Base-by-base conservation (phyloP, 805 yeast genomes). In the Saccharomyces kudriavzevii region DNA sequence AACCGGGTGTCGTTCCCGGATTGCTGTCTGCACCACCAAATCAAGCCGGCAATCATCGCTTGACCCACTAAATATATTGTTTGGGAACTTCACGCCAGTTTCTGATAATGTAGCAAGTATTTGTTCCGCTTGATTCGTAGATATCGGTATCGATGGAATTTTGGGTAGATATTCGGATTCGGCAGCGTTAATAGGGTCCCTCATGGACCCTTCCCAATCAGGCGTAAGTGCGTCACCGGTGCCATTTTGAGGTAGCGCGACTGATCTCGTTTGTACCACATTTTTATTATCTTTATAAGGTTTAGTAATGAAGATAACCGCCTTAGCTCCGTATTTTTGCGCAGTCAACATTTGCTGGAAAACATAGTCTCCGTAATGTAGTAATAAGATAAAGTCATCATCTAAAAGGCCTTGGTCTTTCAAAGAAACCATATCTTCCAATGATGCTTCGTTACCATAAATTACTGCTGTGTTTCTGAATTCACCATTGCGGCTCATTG, bases 161-260 rank as follows among this genome's bases (percentile, higher is more conserved):
- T 81, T 77, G 1, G 96, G 87, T 1, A 87, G 74, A 43, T 80
- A 73, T 4, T 65, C 65, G 0, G 87, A 79, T 14, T 78, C 70
- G 4, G 73, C 68, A 71, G 82, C 71, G 13, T 68, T 70, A 17
- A 73, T 63, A 52, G 75, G 73, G 14, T 73, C 73, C 43, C 71
- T 71, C 24, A 79, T 71, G 0, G 84, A 74, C 4, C 66, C 66
- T 25, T 55, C 49, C 83, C 85, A 82, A 1, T 95, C 96, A 0
- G 96, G 96, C 2, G 87, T 77, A 35, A 87, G 65, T 3, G 89
- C 79, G 66, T 90, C 94, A 8, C 97, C 97, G 1, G 92, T 80
- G 54, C 81, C 78, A 51, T 70, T 70, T 53, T 84, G 81, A 0
- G 84, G 76, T 35, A 80, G 68, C 0, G 83, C 86, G 4, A 83